Base-by-base conservation (phyloP, 108 stramenopile genomes). In the Pseudonitzschia delicatissima region DNA sequence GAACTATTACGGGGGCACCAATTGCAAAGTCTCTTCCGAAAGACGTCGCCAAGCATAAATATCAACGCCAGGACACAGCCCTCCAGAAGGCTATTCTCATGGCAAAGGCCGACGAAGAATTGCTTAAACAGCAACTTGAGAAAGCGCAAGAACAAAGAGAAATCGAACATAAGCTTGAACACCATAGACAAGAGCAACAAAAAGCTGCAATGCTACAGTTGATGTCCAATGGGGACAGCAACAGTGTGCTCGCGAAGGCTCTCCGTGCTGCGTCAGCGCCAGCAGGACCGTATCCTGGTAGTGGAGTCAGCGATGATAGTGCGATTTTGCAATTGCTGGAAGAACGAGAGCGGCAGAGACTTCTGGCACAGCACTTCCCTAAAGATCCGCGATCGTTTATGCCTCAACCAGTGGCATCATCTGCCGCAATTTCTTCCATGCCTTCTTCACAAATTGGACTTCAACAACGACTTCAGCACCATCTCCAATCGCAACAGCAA, bases 281-380 rank as follows among this genome's bases (percentile, higher is more conserved):
- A 42, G 40, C 40, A 42, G 15, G 11, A 15, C 40, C 0, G 40
- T 42, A 15, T 42, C 40, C 40, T 42, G 40, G 40, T 42, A 18
- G 23, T 25, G 13, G 47, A 9, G 20, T 9, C n/a, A 13, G 11
- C 32, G 32, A 35, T 27, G 32, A 34, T 3, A 33, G 27, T 28
- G 5, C 34, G 3, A 34, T 58, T 13, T 5, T 58, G 15, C 28
- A 58, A 58, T 28, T 58, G 13, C 15, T 58, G 33, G 34, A 58
- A 58, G 57, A 58, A 34, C 57, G 57, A 17, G 57, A 58, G 33
- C 32, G 33, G 33, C 57, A 58, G 28, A 18, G 50, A 13, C 50
- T 51, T 23, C 5, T 51, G 37, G 11, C 6, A 39, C 37, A 39
- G 11, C 37, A 39, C 37, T 8, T 5, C n/a, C 9, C 7, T 17